Evolutionary conservation across 163 green algal species (phyloP), one percentile per base, ranked within the genome.

Genomic region (Scenedesmus sp.): DNA sequence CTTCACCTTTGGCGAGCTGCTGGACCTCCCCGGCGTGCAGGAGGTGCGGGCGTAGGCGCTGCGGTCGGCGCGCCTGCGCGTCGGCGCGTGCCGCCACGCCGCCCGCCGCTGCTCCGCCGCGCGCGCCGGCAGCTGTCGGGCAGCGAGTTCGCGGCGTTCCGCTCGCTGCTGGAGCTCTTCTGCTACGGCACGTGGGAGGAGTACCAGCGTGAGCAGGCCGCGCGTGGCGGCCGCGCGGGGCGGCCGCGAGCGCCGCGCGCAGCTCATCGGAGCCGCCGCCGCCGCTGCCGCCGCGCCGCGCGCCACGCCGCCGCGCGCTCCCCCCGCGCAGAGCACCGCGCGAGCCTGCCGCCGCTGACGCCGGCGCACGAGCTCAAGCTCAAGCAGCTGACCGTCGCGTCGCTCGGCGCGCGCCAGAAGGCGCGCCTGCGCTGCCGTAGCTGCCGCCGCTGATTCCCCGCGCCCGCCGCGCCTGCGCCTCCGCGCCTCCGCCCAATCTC

Each of bases 171-270:
- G 31, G 58, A 93, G 53, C 77, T 98, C 0, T 98, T 97, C 78
- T 89, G 91, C 2, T 95, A 95, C 70, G 95, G 95, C 34, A 97
- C 88, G 0, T 97, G 89, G 89, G 3, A 70, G 0, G 88, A 96
- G 2, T 97, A 96, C 73, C 86, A 85, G 78, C 87, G 92, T 94
- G 57, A 66, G 77, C 39, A 47, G 29, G 34, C 28, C 36, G 24
- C 26, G 13, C 10, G 18, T 17, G 15, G 22, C 36, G 18, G 9
- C 28, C 9, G 17, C 4, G 5, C 13, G 5, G 15, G 5, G 39
- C 39, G 39, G 39, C 7, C 18, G 17, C 18, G 6, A 26, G 18
- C 18, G 4, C 17, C 4, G 50, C 4, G 4, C 18, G 50, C 50
- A 57, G 50, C 20, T n/a, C 11, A 9, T 57, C 11, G 11, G 20